Evolutionary conservation across 495 filamentous ascomycete genomes (phyloP), one percentile per base, ranked within the genome.

Genomic region (Penicillium turbatum): DNA sequence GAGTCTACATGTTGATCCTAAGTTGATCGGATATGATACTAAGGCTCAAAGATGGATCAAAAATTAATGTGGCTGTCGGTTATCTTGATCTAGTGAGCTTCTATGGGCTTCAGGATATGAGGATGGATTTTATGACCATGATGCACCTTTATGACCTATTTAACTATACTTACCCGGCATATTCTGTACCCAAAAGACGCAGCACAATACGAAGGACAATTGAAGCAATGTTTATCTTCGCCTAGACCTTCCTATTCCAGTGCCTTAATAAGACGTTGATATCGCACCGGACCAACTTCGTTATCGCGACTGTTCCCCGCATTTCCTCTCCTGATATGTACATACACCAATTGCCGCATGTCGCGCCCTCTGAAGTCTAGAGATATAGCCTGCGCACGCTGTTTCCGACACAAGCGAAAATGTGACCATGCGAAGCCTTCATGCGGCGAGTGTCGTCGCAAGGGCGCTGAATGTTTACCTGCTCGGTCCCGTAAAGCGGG

Each of bases 1-100:
- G 56, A 83, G 73, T 38, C 68, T 89, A 17, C 83, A 86, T 60
- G 80, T 89, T 56, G 84, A 87, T 40, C 68, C 81, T 17, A 70
- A 74, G 27, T 50, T 79, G 3, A 86, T 89, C 56, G 86, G 86
- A 2, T 88, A 79, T 60, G 82, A 89, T 64, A 67, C 68, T 32
- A 59, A 56, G 4, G 56, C 61, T 37, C 78, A 84, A 61, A 68
- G 69, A 56, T 88, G 86, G 86, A 69, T 72, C 31, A 67, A 60
- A 43, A 44, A 42, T 9, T 63, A 61, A 66, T n/a, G n/a, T n/a
- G 24, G 26, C 26, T 17, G 16, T 7, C 2, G 38, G 5, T 6
- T 19, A 6, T 35, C 21, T 24, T 17, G 35, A 40, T 1, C 2
- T 3, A 13, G 35, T 2, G 41, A 16, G 40, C 4, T 7, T 30